Base-by-base conservation (phyloP, 1,139 yeast genomes). In the Lodderomyces oxycetoniae region DNA sequence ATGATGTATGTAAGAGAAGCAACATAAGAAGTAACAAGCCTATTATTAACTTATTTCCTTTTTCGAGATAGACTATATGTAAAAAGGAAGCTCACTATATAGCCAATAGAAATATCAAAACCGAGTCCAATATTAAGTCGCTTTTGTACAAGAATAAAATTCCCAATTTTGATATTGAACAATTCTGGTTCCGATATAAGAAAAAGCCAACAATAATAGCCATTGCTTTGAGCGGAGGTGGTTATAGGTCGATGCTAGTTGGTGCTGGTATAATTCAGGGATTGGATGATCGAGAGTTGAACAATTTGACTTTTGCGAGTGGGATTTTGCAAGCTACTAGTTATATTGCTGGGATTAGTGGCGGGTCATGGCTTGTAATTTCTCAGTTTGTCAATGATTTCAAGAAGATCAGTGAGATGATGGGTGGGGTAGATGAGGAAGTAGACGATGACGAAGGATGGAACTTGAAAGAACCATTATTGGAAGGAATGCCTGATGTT, bases 211-310 rank as follows among this genome's bases (percentile, higher is more conserved):
- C 67, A 0, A 57, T 50, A 6, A 61, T 78, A 10, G 82, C 79
- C 0, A 41, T 79, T 7, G 78, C 84, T 0, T 52, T 82, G 19
- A 79, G 88, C 4, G 91, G 91, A 3, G 91, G 91, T 8, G 87
- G 88, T 0, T 79, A 77, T 45, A 58, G 89, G 39, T 73, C 89
- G 1, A 73, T 82, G 76, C 50, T 82, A 9, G 67, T 72, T 3
- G 83, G 82, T 2, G 81, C 81, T 2, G 91, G 91, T 1, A 65
- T 71, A 11, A 37, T 80, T 1, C 49, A 64, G 7, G 83, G 82
- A 0, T 59, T 74, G 47, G 82, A 80, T 45, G 47, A 45, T 4
- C 48, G 79, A 32, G 60, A 69, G 0, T 56, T 63, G 16, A 54
- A 61, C 5, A 42, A 63, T 0, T 49, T 54, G 1, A 60, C 61